phyloP scores from a whole-genome alignment of 2,329 filamentous ascomycete genomes.

The Emmonsiellopsis sp. region DNA sequence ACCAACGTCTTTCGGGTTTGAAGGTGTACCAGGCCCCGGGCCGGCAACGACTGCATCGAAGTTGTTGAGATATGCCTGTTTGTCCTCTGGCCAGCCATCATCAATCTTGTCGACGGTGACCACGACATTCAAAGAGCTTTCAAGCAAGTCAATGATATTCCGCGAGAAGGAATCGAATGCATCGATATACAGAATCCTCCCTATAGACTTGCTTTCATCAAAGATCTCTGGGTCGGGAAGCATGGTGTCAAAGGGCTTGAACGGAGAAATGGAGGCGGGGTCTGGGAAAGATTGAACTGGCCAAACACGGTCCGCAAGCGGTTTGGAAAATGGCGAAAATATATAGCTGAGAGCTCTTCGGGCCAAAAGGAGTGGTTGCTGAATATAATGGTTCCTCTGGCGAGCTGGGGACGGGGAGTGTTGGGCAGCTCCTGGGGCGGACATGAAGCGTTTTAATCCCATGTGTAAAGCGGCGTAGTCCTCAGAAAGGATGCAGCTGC shows the following conservation, averaged over 20 bases:
- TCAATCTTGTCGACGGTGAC: constrained; percentile 68
- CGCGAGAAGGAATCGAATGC: constrained; percentile 96
- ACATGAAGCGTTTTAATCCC: too few relatives aligned
- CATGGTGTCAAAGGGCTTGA: neutral
- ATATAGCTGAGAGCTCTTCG: too few relatives aligned
- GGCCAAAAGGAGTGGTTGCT: too few relatives aligned
- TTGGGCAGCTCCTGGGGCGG: too few relatives aligned
- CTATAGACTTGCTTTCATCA: neutral
- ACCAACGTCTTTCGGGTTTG: constrained; percentile 64
- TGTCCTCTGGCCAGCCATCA: constrained; percentile 31
- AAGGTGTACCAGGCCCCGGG: constrained; percentile 77
- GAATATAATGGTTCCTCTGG: too few relatives aligned
- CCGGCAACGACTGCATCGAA: constrained; percentile 85
- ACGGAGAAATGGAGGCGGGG: neutral
- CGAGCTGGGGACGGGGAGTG: too few relatives aligned
- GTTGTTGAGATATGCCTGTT: constrained; percentile 39
- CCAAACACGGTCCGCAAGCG: too few relatives aligned
- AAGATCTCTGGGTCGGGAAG: neutral
- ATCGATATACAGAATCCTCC: constrained; percentile 71
- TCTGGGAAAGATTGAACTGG: too few relatives aligned
- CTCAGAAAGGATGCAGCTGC: too few relatives aligned
- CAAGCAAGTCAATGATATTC: constrained; percentile 79
- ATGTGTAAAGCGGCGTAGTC: too few relatives aligned
- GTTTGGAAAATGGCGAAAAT: too few relatives aligned
- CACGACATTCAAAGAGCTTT: constrained; percentile 56